A percentile compares a stretch with the other conserved stretches of the same genome.
These are phyloP conservation scores for Chaetomium olivaceum DNA, from an alignment of 2,329 filamentous ascomycete genomes.

Conservation along the genomic window DNA sequence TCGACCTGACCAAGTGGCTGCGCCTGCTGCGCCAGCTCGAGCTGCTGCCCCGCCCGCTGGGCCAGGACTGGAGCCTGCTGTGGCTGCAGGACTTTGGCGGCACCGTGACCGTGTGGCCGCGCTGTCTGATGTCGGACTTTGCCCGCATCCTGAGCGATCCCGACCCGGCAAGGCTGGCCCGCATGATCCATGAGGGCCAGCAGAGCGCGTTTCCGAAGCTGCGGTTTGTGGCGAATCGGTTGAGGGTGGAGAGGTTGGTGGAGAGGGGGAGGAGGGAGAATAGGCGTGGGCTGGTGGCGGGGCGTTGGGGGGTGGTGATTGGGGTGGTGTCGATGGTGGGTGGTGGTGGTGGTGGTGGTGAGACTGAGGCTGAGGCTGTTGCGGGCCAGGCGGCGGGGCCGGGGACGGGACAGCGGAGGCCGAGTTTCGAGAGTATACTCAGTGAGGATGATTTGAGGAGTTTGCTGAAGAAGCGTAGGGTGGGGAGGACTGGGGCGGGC, in stretches of 20 bases:
- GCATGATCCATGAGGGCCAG: constrained; percentile 89
- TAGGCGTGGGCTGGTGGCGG: no score
- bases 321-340: no score
- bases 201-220: constrained; percentile 89
- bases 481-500: neutral
- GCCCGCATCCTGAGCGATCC: constrained; percentile 85
- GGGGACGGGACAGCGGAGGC: constrained; percentile 41
- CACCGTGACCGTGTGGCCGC: constrained; percentile 95
- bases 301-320: constrained; percentile 20
- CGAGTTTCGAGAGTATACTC: constrained; percentile 60
- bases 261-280: constrained; percentile 60
- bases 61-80: constrained; percentile 95
- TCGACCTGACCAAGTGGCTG: constrained; percentile 97
- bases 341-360: neutral
- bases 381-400: neutral
- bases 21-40: constrained; percentile 92
- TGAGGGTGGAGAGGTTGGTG: constrained; percentile 76
- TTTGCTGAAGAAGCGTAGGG: constrained; percentile 34
- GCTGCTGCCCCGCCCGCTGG: constrained; percentile 82
- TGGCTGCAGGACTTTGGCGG: constrained; percentile 95
- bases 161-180: constrained; percentile 68
- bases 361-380: neutral
- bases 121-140: constrained; percentile 76
- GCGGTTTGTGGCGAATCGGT: constrained; percentile 83
- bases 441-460: constrained; percentile 61